These are phyloP conservation scores for Penicillium paradoxum DNA, from an alignment of 495 filamentous ascomycete genomes.

Conservation along the genomic window DNA sequence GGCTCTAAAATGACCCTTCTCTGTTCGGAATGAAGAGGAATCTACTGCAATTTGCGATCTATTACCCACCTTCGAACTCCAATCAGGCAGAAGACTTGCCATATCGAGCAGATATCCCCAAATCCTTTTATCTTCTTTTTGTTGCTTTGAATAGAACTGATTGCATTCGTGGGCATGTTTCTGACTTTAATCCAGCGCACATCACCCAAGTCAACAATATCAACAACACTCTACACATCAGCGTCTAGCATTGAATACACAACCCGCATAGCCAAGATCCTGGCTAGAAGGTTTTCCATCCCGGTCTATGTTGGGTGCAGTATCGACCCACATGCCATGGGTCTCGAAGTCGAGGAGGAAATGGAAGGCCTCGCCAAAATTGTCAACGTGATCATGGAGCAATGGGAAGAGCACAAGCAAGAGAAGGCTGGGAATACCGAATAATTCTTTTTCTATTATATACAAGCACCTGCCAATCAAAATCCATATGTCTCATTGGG, in stretches of 20 bases:
- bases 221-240: constrained; percentile 72
- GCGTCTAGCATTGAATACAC: constrained; percentile 79
- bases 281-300: constrained; percentile 61
- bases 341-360: constrained; percentile 83
- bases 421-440: not conserved
- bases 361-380: constrained; percentile 78
- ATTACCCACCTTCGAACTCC: not conserved
- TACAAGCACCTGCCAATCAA: too few relatives aligned
- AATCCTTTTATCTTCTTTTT: too few relatives aligned
- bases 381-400: constrained; percentile 58
- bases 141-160: not conserved
- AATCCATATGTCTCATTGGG: too few relatives aligned
- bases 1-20: not conserved
- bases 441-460: not conserved
- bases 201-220: constrained; percentile 45
- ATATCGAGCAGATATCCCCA: not conserved
- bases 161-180: not conserved
- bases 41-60: not conserved
- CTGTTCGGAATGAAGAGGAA: not conserved
- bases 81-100: not conserved
- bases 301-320: constrained; percentile 84
- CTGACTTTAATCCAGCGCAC: constrained; percentile 27
- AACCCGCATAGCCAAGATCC: constrained; percentile 73
- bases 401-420: constrained; percentile 15
- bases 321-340: constrained; percentile 54